Conservation (phyloP, 192 early-diverging fungal species). For the Rhizophagus clarus region DNA sequence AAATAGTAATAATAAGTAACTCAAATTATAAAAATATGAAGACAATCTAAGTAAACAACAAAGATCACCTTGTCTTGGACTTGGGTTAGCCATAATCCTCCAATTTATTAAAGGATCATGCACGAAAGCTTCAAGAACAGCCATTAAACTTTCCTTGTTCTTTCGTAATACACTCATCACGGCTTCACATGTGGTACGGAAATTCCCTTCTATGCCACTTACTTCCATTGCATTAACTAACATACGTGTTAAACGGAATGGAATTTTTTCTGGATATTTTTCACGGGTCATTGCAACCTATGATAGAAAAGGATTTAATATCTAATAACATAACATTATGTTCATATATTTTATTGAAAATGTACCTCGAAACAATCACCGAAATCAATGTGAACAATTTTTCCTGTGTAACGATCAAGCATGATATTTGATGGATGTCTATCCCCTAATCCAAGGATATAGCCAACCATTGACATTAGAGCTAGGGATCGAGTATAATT, state of each 20-base stretch:
- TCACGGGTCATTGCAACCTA: slow-evolving; percentile 93
- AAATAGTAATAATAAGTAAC: background rate
- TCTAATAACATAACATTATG: background rate
- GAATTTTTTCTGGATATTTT: slow-evolving; percentile 96
- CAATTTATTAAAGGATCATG: slow-evolving; percentile 95
- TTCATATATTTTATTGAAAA: background rate
- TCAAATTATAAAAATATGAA: background rate
- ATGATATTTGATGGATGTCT: slow-evolving; percentile 96
- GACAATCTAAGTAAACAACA: background rate
- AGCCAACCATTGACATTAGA: slow-evolving; percentile 98
- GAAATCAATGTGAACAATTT: slow-evolving; percentile 97
- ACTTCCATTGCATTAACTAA: slow-evolving; percentile 98
- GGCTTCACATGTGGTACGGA: slow-evolving; percentile 92
- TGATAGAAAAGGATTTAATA: background rate
- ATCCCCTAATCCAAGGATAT: slow-evolving; percentile 96
- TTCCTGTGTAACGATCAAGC: slow-evolving; percentile 84
- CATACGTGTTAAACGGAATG: slow-evolving; percentile 99
- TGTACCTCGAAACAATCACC: slow-evolving; percentile 93
- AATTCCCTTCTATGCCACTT: slow-evolving; percentile 93
- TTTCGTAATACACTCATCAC: slow-evolving; percentile 94
- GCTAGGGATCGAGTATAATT: slow-evolving; percentile 95
- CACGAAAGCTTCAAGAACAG: slow-evolving; percentile 96
- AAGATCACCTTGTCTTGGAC: slow-evolving; percentile 44
- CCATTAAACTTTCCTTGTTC: slow-evolving; percentile 98
- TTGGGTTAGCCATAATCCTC: slow-evolving; percentile 65